These are phyloP conservation scores for Coelastrella sp. DNA, from an alignment of 139 green algal genomes.

Conservation along the genomic window DNA sequence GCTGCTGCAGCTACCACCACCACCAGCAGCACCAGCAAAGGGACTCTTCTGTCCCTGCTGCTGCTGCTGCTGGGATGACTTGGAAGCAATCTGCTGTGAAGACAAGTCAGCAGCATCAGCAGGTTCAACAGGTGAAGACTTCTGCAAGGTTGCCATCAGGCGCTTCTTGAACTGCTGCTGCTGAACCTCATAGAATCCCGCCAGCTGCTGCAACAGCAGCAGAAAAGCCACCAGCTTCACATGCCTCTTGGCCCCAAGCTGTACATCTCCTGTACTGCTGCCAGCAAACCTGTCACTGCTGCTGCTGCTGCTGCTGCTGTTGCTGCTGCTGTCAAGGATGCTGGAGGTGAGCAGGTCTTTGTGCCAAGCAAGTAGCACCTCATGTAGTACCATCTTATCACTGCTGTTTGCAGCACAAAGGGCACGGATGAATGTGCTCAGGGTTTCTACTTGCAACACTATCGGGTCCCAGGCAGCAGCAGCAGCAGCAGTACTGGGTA, in stretches of 20 bases:
- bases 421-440: background rate
- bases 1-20: background rate
- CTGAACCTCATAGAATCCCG: background rate
- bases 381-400: slow-evolving; percentile 25
- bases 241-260: background rate
- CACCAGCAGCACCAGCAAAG: background rate
- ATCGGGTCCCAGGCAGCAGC: too few relatives aligned
- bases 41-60: background rate
- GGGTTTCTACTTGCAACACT: background rate
- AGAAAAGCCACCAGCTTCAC: slow-evolving; percentile 28
- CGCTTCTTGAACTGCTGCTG: slow-evolving; percentile 21
- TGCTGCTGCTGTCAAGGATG: background rate
- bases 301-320: slow-evolving; percentile 7
- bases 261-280: background rate
- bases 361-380: slow-evolving; percentile 15
- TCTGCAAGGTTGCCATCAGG: background rate
- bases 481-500: too few relatives aligned
- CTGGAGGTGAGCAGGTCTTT: background rate
- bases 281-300: background rate
- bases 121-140: background rate
- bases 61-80: background rate
- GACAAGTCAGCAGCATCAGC: background rate
- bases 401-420: slow-evolving; percentile 7
- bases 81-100: background rate
- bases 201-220: slow-evolving; percentile 39